These are phyloP conservation scores for Lactarius quietus DNA, from an alignment of 768 basidiomycete species.

Conservation along the genomic window DNA sequence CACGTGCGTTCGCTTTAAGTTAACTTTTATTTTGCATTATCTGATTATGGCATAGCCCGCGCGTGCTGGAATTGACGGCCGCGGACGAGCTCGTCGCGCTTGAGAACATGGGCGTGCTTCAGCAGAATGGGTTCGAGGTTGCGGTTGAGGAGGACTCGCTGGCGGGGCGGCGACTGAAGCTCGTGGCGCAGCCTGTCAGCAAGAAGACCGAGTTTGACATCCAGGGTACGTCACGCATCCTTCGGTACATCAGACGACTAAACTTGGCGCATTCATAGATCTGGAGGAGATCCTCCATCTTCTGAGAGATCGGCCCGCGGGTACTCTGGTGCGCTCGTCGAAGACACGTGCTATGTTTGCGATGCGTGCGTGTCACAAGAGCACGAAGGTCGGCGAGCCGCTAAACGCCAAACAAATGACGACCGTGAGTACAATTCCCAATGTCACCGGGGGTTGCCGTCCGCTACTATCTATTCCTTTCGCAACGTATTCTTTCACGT, in stretches of 20 bases:
- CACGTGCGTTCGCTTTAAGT: constrained; percentile 47
- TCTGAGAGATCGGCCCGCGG: constrained; percentile 69
- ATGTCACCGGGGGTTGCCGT: not conserved
- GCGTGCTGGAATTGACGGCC: constrained; percentile 75
- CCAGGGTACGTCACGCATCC: constrained; percentile 52
- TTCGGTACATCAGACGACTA: not conserved
- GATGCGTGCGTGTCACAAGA: constrained; percentile 91
- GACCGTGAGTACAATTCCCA: constrained; percentile 37
- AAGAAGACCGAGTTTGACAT: constrained; percentile 87
- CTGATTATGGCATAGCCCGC: constrained; percentile 50
- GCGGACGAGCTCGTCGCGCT: constrained; percentile 84
- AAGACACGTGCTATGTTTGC: constrained; percentile 97
- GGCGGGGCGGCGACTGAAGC: constrained; percentile 46
- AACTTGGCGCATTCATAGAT: constrained; percentile 47
- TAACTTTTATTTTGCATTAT: not conserved
- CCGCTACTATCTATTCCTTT: not conserved
- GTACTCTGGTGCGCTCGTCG: constrained; percentile 86
- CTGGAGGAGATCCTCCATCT: constrained; percentile 90
- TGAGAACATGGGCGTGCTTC: constrained; percentile 82
- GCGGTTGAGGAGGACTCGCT: constrained; percentile 46
- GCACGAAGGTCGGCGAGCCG: constrained; percentile 92
- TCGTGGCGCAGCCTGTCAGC: constrained; percentile 86
- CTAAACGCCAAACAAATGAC: constrained; percentile 78
- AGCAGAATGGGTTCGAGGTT: constrained; percentile 88
- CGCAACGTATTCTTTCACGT: not conserved